These are phyloP conservation scores for Phaeosphaeria sp. DNA, from an alignment of 2,329 filamentous ascomycete species.

Conservation along the genomic window DNA sequence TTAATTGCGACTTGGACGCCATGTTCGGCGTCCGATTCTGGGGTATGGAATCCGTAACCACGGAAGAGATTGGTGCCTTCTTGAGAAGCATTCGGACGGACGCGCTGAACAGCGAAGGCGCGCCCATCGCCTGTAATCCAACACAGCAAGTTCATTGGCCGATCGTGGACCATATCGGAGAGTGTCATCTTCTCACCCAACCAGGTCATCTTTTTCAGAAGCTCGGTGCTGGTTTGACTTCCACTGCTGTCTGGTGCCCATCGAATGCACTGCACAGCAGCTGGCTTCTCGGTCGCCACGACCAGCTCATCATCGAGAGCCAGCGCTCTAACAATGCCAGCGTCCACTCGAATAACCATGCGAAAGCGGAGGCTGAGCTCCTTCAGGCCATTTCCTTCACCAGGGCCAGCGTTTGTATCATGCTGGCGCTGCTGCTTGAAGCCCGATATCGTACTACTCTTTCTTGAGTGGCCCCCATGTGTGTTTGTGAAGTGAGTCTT, in stretches of 20 bases:
- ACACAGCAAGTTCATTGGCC: constrained; percentile 93
- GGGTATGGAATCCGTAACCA: constrained; percentile 88
- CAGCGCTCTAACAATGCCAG: constrained; percentile 85
- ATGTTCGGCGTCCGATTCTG: constrained; percentile 64
- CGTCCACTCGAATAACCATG: constrained; percentile 98
- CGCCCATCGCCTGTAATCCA: constrained; percentile 91
- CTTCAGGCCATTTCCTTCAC: constrained; percentile 80
- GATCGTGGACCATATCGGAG: constrained; percentile 87
- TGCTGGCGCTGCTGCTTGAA: constrained; percentile 48
- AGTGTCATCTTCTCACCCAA: constrained; percentile 79
- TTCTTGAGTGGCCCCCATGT: constrained; percentile 49
- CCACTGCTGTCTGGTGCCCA: constrained; percentile 87
- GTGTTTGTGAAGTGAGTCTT: constrained; percentile 76
- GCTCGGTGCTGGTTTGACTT: constrained; percentile 87
- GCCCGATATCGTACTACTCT: constrained; percentile 56
- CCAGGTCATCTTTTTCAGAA: constrained; percentile 87
- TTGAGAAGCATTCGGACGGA: constrained; percentile 43
- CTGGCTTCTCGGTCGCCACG: constrained; percentile 88
- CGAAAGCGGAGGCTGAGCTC: constrained; percentile 92
- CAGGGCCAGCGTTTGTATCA: constrained; percentile 65
- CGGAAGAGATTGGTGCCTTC: constrained; percentile 71
- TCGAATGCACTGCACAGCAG: constrained; percentile 94
- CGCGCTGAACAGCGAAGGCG: constrained; percentile 87
- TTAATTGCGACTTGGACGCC: constrained; percentile 85
- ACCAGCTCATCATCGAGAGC: constrained; percentile 92